These are phyloP conservation scores for Claviceps cyperi DNA, from an alignment of 2,329 filamentous ascomycete species.

Conservation along the genomic window DNA sequence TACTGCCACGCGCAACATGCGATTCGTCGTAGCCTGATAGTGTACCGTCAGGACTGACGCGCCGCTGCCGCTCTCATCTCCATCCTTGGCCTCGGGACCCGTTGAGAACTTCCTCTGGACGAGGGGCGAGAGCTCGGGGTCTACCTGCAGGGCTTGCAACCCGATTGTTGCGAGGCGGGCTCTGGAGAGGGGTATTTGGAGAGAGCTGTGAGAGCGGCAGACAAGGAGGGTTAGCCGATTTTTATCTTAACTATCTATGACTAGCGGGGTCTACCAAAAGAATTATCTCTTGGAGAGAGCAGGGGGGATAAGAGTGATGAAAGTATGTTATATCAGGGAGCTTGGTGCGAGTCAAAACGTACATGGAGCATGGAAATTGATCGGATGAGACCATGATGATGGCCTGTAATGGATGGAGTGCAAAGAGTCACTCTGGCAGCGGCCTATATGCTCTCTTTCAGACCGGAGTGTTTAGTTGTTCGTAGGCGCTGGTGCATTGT, in stretches of 20 bases:
- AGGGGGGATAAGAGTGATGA: background rate
- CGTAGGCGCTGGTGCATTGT: background rate
- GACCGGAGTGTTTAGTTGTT: too few species aligned
- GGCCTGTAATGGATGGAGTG: background rate
- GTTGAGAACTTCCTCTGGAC: constrained; percentile 60
- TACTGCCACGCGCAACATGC: constrained; percentile 90
- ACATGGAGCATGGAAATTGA: constrained; percentile 7
- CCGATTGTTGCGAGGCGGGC: constrained; percentile 64
- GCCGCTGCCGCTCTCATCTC: constrained; percentile 7
- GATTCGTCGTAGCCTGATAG: constrained; percentile 82
- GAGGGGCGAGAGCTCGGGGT: constrained; percentile 75
- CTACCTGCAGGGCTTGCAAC: constrained; percentile 62
- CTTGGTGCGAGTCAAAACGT: constrained; percentile 18
- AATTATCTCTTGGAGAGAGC: background rate
- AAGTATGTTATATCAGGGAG: background rate
- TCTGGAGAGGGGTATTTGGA: constrained; percentile 71
- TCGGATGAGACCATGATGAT: constrained; percentile 4
- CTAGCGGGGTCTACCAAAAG: too few species aligned
- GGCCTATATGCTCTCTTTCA: background rate
- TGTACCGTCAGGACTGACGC: constrained; percentile 49
- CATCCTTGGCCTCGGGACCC: constrained; percentile 14
- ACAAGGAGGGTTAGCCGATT: background rate
- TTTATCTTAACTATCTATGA: too few species aligned
- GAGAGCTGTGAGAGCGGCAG: constrained; percentile 35
- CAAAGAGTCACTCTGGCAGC: background rate